Conservation (phyloP, 164 flowering plant genomes). For the Stephania yunnanensis region DNA sequence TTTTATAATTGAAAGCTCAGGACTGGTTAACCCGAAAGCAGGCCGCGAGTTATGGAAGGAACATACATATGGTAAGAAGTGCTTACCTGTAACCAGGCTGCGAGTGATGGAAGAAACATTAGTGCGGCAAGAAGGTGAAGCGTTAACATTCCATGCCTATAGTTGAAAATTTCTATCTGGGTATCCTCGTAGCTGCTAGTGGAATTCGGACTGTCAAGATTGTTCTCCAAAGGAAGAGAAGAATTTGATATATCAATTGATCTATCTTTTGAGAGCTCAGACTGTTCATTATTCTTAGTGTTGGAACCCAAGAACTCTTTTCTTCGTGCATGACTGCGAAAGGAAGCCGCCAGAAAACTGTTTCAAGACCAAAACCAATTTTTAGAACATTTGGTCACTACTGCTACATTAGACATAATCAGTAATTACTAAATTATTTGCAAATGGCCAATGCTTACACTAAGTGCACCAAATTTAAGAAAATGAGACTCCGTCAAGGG, state of each 20-base stretch:
- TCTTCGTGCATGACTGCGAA: slow-evolving; percentile 56
- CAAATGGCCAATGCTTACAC: background rate
- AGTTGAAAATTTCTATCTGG: slow-evolving; percentile 78
- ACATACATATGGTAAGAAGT: too few relatives aligned
- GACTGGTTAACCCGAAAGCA: too few relatives aligned
- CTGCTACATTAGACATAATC: background rate
- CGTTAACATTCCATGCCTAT: slow-evolving; percentile 70
- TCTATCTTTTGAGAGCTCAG: slow-evolving; percentile 20
- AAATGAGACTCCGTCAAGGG: background rate
- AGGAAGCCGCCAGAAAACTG: slow-evolving; percentile 87
- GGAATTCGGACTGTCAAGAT: slow-evolving; percentile 42
- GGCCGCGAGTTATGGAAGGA: too few relatives aligned
- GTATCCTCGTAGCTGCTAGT: slow-evolving; percentile 62
- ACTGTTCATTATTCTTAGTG: slow-evolving; percentile 17
- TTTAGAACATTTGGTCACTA: slow-evolving; percentile 18
- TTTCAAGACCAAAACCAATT: slow-evolving; percentile 28
- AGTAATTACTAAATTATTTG: background rate
- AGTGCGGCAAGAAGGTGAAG: slow-evolving; percentile 66
- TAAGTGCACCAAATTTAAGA: background rate
- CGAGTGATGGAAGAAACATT: slow-evolving; percentile 85
- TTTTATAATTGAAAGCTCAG: too few relatives aligned
- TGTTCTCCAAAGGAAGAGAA: slow-evolving; percentile 31
- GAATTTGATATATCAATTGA: slow-evolving; percentile 21
- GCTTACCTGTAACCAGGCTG: slow-evolving; percentile 85
- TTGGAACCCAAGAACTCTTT: slow-evolving; percentile 38